Conservation (phyloP, 306 rosid species). For the Prunus padus region DNA sequence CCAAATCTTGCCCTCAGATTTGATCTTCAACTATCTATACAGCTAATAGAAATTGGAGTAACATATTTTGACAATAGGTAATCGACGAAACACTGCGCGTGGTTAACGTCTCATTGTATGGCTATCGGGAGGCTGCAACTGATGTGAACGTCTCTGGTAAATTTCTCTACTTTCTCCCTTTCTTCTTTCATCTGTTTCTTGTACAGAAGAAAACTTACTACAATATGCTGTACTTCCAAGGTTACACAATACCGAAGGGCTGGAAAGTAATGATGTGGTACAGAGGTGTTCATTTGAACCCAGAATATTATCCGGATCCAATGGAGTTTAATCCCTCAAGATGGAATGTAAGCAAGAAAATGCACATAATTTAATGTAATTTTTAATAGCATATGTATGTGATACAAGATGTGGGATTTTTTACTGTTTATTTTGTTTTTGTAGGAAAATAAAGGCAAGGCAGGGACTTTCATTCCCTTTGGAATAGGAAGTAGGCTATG, state of each 20-base stretch:
- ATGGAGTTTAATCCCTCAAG: constrained; percentile 46
- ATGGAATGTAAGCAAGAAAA: constrained; percentile 46
- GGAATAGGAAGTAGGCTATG: constrained; percentile 49
- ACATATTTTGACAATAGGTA: constrained; percentile 13
- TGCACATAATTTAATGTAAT: neutral
- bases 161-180: neutral
- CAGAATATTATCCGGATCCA: constrained; percentile 36
- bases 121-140: constrained; percentile 41
- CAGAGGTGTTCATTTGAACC: constrained; percentile 38
- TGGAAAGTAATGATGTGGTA: constrained; percentile 48
- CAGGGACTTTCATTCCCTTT: constrained; percentile 47
- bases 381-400: neutral
- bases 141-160: constrained; percentile 41
- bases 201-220: neutral
- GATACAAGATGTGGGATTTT: neutral
- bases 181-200: neutral
- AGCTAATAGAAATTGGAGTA: too few species aligned
- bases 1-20: too few species aligned
- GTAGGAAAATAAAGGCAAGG: constrained; percentile 32
- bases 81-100: constrained; percentile 41
- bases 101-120: constrained; percentile 29
- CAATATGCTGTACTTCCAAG: constrained; percentile 13
- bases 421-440: neutral
- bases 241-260: constrained; percentile 49
- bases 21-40: too few species aligned